Evolutionary conservation across 495 filamentous ascomycete species (phyloP), one percentile per base, ranked within the genome.

Genomic region (Aspergillus leporis): DNA sequence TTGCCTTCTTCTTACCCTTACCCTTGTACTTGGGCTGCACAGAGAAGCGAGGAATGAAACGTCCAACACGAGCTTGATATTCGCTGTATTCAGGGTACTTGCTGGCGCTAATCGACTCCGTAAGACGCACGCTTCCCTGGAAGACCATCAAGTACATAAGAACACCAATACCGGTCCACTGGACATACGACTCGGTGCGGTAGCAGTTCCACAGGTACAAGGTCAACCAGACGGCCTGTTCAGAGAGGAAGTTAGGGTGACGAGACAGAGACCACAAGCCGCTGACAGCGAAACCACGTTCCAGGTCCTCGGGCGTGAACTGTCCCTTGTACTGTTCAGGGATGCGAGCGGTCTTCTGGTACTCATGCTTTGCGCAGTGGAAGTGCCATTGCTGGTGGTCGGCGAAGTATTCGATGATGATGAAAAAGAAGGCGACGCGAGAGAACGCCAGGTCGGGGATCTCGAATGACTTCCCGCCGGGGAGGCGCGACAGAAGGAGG

Each of bases 331-430:
- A 73, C 13, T 61, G 56, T 6, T 70, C 71, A 10, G 90, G 81
- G 12, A 92, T 84, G 68, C 89, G 88, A 46, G 85, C 90, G 5
- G 84, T 87, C 48, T 81, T 74, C 58, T 83, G 81, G 75, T 96
- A 97, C 21, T 80, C 58, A 28, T 82, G 76, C 75, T 97, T 97
- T 18, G 93, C 94, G 14, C 68, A 66, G 58, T 98, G 92, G 81
- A 83, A 99, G 57, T 83, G 80, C 95, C 95, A 99, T 72, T 97
- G 93, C 69, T 97, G 91, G 61, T 93, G 85, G 68, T 99, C 95
- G 66, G 92, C 91, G 66, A 95, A 82, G 72, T 78, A 87, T 63
- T 94, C 90, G 51, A 89, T 75, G 10, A 91, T 64, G 5, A 98
- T 79, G 36, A 93, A 83, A 46, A 81, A 81, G 53, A 97, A 77